Evolutionary conservation across 805 yeast genomes (phyloP), one percentile per base, ranked within the genome.

Genomic region (Scheffersomyces lignosus): DNA sequence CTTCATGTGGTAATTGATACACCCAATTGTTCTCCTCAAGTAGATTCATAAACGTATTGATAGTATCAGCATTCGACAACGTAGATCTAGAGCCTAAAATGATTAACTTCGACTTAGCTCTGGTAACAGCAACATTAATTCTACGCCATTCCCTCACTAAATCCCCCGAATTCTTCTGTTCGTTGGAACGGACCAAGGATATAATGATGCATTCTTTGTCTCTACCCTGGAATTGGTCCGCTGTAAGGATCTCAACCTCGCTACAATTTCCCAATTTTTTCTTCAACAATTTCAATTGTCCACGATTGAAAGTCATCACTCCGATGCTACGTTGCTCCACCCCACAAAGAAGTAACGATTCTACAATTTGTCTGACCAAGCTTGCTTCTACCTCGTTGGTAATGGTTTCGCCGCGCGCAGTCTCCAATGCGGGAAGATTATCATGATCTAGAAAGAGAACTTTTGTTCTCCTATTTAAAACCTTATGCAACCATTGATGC

Each of bases 141-240:
- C 99, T 74, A 44, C 97, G 71, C 90, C 96, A 83, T 50, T 93
- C 98, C 43, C 75, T 78, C 29, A 93, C 64, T 29, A 93, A 67
- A 18, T 85, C 85, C 0, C 98, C 98, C 1, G 86, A 81, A 27
- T 69, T 71, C 7, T 71, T 66, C 15, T 75, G 75, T 1, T 68
- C 70, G 56, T 90, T 89, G 4, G 96, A 83, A 33, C 96, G 69
- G 3, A 93, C 99, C 48, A 93, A 66, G 0, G 98, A 91, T 2
- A 93, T 86, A 5, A 93, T 80, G 12, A 93, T 78, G 53, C 96
- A 86, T 22, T 87, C 91, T 52, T 91, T 93, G 60, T 93, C 99
- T 38, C 97, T 73, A 0, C 99, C 99, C 62, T 93, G 99, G 52
- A 85, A 91, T 53, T 84, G 87, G 60, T 93, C 99, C 0, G 97